Evolutionary conservation across 1,284 basidiomycete genomes (phyloP).

Genomic region (Inonotus hispidus): DNA sequence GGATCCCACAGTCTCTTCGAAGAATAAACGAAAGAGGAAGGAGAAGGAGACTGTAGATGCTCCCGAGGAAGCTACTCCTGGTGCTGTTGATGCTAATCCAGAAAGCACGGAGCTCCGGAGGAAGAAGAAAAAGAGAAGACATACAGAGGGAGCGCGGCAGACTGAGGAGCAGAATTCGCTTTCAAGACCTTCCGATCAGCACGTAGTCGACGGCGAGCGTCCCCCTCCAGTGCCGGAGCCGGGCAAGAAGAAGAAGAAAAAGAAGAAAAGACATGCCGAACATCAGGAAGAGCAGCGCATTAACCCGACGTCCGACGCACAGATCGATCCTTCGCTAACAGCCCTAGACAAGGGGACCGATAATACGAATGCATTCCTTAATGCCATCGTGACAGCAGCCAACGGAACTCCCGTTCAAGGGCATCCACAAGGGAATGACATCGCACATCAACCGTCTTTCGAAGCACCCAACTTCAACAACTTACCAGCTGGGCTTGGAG

Average conservation of each 20-base stretch:
- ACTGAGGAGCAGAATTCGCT: slow-evolving; percentile 25
- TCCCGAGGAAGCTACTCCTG: slow-evolving; percentile 9
- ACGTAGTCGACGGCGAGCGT: neutral
- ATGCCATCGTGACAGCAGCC: slow-evolving; percentile 53
- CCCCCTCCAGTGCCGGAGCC: neutral
- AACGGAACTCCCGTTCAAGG: slow-evolving; percentile 24
- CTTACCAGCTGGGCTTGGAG: neutral
- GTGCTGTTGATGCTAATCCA: slow-evolving; percentile 7
- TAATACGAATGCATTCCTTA: slow-evolving; percentile 43
- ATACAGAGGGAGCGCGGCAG: slow-evolving; percentile 30
- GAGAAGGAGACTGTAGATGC: slow-evolving; percentile 23
- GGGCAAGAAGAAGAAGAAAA: slow-evolving; percentile 30
- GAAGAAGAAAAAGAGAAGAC: slow-evolving; percentile 32
- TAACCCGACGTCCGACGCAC: slow-evolving; percentile 18
- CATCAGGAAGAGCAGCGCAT: slow-evolving; percentile 33
- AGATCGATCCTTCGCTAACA: slow-evolving; percentile 10
- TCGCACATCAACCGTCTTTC: neutral
- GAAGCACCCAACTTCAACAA: neutral
- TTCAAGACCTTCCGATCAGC: neutral
- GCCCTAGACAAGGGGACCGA: slow-evolving; percentile 16
- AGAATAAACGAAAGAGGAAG: slow-evolving; percentile 25
- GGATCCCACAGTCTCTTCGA: slow-evolving; percentile 28
- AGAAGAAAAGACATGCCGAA: slow-evolving; percentile 37
- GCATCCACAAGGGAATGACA: slow-evolving; percentile 14
- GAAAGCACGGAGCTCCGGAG: slow-evolving; percentile 18